phyloP scores from a whole-genome alignment of 371 early-diverging fungal species.

The Basidiobolus meristosporus region DNA sequence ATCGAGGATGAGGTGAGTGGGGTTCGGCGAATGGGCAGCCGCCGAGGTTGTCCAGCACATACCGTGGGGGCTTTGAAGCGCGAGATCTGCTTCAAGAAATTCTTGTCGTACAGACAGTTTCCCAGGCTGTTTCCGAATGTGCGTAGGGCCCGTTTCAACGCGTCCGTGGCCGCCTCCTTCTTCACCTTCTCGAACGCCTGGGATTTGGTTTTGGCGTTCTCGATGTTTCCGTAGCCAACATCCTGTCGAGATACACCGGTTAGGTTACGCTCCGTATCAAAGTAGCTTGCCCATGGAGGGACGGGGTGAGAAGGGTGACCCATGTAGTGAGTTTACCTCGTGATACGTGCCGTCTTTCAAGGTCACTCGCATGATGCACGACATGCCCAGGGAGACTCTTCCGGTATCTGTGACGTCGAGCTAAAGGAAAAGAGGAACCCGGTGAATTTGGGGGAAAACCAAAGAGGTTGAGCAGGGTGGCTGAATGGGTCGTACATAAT shows the following conservation, averaged over 20 bases:
- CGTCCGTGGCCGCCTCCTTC: slow-evolving; percentile 97
- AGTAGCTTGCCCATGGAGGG: no score
- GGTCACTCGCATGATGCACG: slow-evolving; percentile 71
- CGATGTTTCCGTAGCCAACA: slow-evolving; percentile 71
- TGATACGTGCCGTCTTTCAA: slow-evolving; percentile 85
- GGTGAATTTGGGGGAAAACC: no score
- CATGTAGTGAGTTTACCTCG: slow-evolving; percentile 37
- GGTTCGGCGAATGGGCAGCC: no score
- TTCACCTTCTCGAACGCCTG: slow-evolving; percentile 80
- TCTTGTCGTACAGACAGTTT: slow-evolving; percentile 90
- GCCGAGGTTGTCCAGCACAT: no score
- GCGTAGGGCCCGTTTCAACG: slow-evolving; percentile 79
- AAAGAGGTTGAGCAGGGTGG: no score
- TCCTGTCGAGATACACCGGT: slow-evolving; percentile 21
- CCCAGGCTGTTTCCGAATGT: slow-evolving; percentile 91
- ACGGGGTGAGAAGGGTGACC: no score
- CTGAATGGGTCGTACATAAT: slow-evolving; percentile 40
- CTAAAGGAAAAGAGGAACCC: slow-evolving; percentile 5
- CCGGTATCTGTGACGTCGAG: slow-evolving; percentile 23
- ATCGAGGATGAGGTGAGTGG: no score
- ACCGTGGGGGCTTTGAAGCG: not conserved
- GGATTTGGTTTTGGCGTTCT: slow-evolving; percentile 66
- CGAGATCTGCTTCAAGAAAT: slow-evolving; percentile 36
- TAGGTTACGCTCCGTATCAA: not conserved
- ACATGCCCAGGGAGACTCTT: slow-evolving; percentile 49